Percentiles rank a stretch among this genome's conserved stretches.
Evolutionary conservation across 148 eudicot species (phyloP).

Genomic region (Diospyros lotus): DNA sequence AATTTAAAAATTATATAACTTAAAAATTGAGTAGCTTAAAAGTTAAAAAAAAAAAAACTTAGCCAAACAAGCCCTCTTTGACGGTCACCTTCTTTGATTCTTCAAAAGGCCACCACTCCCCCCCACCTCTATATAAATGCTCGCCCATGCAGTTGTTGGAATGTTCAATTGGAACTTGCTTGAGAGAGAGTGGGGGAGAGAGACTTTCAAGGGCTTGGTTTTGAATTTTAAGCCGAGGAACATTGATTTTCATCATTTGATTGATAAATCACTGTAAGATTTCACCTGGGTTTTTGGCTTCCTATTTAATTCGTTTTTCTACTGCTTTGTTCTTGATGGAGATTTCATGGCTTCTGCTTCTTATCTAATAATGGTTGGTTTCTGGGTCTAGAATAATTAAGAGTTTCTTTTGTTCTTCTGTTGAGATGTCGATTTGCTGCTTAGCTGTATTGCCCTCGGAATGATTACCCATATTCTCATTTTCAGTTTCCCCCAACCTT

Average conservation of each 20-base stretch:
- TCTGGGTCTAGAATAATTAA: neutral
- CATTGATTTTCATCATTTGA: neutral
- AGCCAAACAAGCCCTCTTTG: too few species aligned
- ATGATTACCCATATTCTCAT: neutral
- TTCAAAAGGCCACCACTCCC: too few species aligned
- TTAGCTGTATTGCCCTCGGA: neutral
- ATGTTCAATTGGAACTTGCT: conserved; percentile 6
- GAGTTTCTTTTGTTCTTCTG: neutral
- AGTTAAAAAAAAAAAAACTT: too few species aligned
- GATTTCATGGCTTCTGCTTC: neutral
- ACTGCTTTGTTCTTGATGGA: conserved; percentile 9
- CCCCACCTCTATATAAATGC: too few species aligned
- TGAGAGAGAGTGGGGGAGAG: conserved; percentile 5
- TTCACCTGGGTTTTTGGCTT: neutral
- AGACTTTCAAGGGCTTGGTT: neutral
- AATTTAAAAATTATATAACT: too few species aligned
- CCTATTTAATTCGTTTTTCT: neutral
- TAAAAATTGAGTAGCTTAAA: too few species aligned
- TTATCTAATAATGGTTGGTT: neutral
- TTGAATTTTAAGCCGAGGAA: conserved; percentile 6
- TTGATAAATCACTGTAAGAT: neutral
- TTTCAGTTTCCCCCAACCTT: neutral
- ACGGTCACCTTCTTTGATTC: too few species aligned
- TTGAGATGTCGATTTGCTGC: neutral
- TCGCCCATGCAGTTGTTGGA: neutral